phyloP scores from a whole-genome alignment of 2,329 filamentous ascomycete species.

The Dactylellina cionopaga region DNA sequence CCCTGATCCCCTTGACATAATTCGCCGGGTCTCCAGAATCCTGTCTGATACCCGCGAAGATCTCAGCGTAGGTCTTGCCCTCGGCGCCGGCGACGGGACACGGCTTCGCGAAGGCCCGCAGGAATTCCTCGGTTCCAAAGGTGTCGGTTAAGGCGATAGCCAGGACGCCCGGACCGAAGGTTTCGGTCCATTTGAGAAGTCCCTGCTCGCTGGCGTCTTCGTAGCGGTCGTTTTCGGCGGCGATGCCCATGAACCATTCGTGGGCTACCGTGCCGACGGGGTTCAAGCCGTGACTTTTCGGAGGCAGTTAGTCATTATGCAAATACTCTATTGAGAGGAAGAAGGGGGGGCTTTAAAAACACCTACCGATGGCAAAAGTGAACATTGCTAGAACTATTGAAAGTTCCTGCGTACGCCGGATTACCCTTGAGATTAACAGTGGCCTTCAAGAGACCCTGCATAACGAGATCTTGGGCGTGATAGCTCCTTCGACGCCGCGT shows the following conservation, averaged over 20 bases:
- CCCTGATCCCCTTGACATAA: conserved; percentile 80
- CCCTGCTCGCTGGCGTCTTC: conserved; percentile 83
- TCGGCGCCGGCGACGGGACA: conserved; percentile 64
- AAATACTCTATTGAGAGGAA: no score
- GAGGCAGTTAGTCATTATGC: neutral
- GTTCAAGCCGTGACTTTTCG: conserved; percentile 74
- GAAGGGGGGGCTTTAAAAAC: no score
- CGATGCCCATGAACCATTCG: conserved; percentile 99
- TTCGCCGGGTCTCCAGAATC: conserved; percentile 86
- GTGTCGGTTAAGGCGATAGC: conserved; percentile 94
- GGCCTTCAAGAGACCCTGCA: conserved; percentile 83
- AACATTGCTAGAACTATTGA: conserved; percentile 93
- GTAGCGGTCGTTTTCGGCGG: conserved; percentile 88
- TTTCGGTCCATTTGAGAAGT: conserved; percentile 86
- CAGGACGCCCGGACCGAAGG: conserved; percentile 85
- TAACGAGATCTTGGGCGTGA: conserved; percentile 90
- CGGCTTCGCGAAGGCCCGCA: conserved; percentile 81
- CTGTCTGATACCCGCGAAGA: conserved; percentile 85
- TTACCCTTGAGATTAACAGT: conserved; percentile 68
- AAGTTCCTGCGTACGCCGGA: conserved; percentile 56
- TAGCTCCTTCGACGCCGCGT: conserved; percentile 90
- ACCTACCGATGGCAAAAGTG: conserved; percentile 73
- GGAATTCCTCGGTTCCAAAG: conserved; percentile 89
- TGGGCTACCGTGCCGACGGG: conserved; percentile 93
- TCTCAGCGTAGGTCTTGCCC: conserved; percentile 76